Conservation (phyloP, 768 basidiomycete genomes). For the Sarcodon sp. region DNA sequence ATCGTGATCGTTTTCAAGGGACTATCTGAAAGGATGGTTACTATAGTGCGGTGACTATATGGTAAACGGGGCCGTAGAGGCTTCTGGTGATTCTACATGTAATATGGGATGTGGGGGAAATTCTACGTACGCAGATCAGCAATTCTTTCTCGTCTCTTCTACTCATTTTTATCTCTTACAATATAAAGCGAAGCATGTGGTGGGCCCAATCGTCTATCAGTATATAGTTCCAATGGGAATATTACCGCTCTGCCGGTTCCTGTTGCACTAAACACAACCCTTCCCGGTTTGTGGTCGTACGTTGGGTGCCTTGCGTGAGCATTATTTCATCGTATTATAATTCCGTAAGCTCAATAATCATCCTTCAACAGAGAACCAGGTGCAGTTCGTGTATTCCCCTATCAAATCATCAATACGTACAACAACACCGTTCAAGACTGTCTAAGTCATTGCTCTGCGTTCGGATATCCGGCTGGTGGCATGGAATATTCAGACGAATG, state of each 20-base stretch:
- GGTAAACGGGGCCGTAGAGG: slow-evolving; percentile 42
- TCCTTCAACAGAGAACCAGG: slow-evolving; percentile 29
- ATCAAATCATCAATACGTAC: slow-evolving; percentile 40
- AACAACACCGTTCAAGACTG: slow-evolving; percentile 60
- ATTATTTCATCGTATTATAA: not conserved
- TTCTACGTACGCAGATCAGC: slow-evolving; percentile 29
- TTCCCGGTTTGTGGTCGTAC: slow-evolving; percentile 56
- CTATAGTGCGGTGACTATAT: slow-evolving; percentile 55
- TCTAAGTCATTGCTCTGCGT: slow-evolving; percentile 53
- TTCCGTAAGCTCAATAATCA: not conserved
- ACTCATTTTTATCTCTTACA: slow-evolving; percentile 4
- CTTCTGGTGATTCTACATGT: slow-evolving; percentile 35
- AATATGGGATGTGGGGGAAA: slow-evolving; percentile 68
- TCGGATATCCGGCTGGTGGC: slow-evolving; percentile 62
- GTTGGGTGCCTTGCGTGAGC: slow-evolving; percentile 54
- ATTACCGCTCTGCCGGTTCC: slow-evolving; percentile 51
- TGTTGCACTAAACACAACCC: slow-evolving; percentile 32
- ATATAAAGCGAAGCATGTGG: slow-evolving; percentile 51
- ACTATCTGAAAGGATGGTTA: not conserved
- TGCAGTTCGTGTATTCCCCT: slow-evolving; percentile 37
- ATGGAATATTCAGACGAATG: slow-evolving; percentile 63
- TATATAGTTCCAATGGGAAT: slow-evolving; percentile 41
- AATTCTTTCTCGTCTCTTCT: not conserved
- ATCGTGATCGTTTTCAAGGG: slow-evolving; percentile 2
- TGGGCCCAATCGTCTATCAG: slow-evolving; percentile 57